A percentile compares a stretch with the other conserved stretches of the same genome.
Conservation (phyloP, 768 basidiomycete genomes). For the Leccinum boreale region DNA sequence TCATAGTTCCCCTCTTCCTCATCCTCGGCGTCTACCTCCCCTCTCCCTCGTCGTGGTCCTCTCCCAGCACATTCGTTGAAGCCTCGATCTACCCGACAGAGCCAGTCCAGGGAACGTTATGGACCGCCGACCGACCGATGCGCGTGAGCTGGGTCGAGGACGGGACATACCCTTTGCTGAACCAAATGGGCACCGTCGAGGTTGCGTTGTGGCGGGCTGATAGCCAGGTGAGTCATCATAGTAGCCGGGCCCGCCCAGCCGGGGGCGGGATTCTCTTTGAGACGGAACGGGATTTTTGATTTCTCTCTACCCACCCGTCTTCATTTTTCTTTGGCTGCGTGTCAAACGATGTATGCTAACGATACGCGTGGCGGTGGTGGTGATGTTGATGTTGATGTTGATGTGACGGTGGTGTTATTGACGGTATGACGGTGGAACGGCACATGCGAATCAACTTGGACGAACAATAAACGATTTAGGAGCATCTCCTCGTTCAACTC, state of each 20-base stretch:
- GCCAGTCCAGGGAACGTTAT: slow-evolving; percentile 45
- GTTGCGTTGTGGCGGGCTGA: slow-evolving; percentile 44
- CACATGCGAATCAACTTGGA: background rate
- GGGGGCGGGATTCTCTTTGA: background rate
- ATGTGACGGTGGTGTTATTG: background rate
- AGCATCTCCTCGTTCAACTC: slow-evolving; percentile 37
- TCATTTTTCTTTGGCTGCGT: background rate
- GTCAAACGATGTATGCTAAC: background rate
- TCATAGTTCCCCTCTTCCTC: background rate
- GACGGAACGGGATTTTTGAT: background rate
- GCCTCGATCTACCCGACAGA: slow-evolving; percentile 50
- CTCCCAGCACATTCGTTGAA: slow-evolving; percentile 2
- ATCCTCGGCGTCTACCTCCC: slow-evolving; percentile 8
- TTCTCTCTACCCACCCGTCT: background rate
- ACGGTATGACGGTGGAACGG: background rate
- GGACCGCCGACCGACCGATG: slow-evolving; percentile 41
- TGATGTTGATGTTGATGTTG: background rate
- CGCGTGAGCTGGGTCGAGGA: slow-evolving; percentile 53
- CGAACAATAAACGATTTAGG: slow-evolving; percentile 25
- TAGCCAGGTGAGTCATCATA: background rate
- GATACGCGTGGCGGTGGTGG: background rate
- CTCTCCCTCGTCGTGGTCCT: background rate
- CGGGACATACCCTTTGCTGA: slow-evolving; percentile 36
- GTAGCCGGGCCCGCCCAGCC: too few relatives aligned
- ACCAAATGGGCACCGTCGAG: slow-evolving; percentile 39